Conservation (phyloP, 2,329 filamentous ascomycete genomes). For the Cryphonectria radicalis region DNA sequence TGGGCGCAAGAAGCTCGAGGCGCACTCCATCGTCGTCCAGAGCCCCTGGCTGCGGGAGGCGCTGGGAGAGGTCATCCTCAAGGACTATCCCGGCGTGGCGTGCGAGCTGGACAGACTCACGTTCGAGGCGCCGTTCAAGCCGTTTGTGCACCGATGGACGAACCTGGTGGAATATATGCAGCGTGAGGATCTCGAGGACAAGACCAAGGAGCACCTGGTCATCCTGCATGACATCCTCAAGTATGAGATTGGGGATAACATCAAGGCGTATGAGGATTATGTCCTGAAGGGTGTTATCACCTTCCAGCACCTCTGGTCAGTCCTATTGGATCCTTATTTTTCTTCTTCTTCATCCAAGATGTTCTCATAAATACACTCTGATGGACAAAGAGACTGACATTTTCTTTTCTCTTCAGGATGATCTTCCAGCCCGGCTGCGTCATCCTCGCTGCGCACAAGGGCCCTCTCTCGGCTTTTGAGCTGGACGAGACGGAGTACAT, state of each 20-base stretch:
- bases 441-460: constrained; percentile 46
- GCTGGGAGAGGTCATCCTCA: constrained; percentile 55
- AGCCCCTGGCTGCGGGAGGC: constrained; percentile 63
- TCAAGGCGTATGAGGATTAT: constrained; percentile 56
- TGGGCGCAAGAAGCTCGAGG: constrained; percentile 61
- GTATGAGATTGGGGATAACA: constrained; percentile 54
- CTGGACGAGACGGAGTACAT: constrained; percentile 45
- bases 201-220: constrained; percentile 50
- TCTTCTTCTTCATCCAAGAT: background rate
- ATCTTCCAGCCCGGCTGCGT: constrained; percentile 54
- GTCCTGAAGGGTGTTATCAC: constrained; percentile 57
- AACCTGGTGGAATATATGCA: constrained; percentile 48
- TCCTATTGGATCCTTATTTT: background rate
- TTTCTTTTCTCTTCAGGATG: constrained; percentile 35
- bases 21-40: constrained; percentile 68
- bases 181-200: constrained; percentile 46
- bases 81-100: constrained; percentile 63
- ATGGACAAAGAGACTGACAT: background rate
- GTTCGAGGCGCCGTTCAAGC: constrained; percentile 64
- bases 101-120: constrained; percentile 63
- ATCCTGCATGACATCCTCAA: constrained; percentile 53
- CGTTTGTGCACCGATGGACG: constrained; percentile 69
- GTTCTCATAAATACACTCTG: background rate
- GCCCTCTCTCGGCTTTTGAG: constrained; percentile 45
- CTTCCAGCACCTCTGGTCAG: constrained; percentile 53